These are phyloP conservation scores for Hypseocharis bilobata DNA, from an alignment of 441 rosid genomes.

Conservation along the genomic window DNA sequence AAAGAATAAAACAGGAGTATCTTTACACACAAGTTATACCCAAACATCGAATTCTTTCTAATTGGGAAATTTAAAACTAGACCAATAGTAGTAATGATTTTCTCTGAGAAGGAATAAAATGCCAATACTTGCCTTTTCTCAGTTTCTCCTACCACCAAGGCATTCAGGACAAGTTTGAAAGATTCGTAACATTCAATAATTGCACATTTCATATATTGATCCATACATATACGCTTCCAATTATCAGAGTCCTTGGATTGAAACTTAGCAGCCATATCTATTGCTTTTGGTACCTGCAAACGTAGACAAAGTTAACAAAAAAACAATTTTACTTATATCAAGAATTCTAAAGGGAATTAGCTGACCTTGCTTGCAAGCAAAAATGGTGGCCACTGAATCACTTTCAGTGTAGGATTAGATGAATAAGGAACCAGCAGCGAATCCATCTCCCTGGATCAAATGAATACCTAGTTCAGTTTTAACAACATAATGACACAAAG, in stretches of 20 bases:
- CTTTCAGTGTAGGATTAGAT: constrained; percentile 82
- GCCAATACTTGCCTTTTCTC: constrained; percentile 68
- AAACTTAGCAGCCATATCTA: constrained; percentile 93
- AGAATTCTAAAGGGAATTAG: constrained; percentile 10
- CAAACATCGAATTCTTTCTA: no score
- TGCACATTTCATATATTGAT: constrained; percentile 97
- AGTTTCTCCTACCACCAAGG: constrained; percentile 79
- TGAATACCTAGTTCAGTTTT: constrained; percentile 25
- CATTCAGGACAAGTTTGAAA: constrained; percentile 66
- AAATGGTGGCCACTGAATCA: constrained; percentile 99
- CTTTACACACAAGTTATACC: no score
- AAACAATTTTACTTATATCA: constrained; percentile 10
- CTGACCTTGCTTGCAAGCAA: constrained; percentile 96
- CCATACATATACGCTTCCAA: constrained; percentile 93
- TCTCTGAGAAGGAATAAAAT: not conserved
- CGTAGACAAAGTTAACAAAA: constrained; percentile 17
- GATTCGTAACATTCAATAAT: constrained; percentile 96
- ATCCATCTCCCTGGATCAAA: constrained; percentile 88
- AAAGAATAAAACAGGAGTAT: no score
- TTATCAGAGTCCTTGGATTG: constrained; percentile 79
- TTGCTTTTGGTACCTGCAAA: constrained; percentile 78
- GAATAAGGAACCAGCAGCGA: constrained; percentile 88
- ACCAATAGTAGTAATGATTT: no score
- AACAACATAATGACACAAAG: constrained; percentile 9
- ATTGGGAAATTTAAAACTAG: not conserved